Conservation (phyloP, 2,329 filamentous ascomycete species). For the Pseudogymnoascus sp. region DNA sequence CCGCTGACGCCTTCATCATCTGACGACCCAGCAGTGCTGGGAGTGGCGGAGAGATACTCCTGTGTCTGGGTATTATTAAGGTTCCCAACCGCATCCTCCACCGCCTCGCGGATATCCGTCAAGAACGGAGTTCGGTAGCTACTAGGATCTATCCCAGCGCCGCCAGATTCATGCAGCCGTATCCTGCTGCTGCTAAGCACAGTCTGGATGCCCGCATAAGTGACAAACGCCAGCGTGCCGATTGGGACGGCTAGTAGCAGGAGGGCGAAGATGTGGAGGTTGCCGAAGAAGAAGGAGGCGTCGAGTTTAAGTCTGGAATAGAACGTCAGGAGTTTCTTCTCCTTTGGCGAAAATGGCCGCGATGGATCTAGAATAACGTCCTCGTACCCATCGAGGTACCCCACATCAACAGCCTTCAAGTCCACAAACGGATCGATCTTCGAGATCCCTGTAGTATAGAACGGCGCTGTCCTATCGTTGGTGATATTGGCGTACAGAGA, state of each 20-base stretch:
- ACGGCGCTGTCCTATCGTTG: conserved; percentile 75
- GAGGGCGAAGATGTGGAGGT: background rate
- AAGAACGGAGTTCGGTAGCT: conserved; percentile 70
- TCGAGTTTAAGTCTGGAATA: conserved; percentile 33
- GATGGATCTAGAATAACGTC: conserved; percentile 65
- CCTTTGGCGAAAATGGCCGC: conserved; percentile 45
- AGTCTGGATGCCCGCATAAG: conserved; percentile 71
- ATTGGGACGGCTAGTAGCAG: conserved; percentile 48
- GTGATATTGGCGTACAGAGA: conserved; percentile 78
- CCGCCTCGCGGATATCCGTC: conserved; percentile 64
- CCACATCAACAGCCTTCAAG: conserved; percentile 58
- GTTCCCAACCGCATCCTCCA: conserved; percentile 58
- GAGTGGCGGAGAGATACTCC: conserved; percentile 54
- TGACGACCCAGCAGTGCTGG: background rate
- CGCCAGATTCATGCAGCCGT: conserved; percentile 62
- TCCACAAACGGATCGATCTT: conserved; percentile 70
- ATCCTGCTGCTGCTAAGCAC: conserved; percentile 68
- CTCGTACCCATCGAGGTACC: conserved; percentile 66
- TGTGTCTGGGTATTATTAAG: conserved; percentile 61
- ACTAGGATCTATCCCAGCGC: conserved; percentile 57
- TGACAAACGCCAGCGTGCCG: conserved; percentile 60
- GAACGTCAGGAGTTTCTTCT: conserved; percentile 17
- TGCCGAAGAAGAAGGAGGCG: conserved; percentile 52
- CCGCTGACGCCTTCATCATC: background rate
- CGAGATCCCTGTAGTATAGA: conserved; percentile 74